phyloP scores from a whole-genome alignment of 2,329 filamentous ascomycete species.

The Ambrosiella beaveri region DNA sequence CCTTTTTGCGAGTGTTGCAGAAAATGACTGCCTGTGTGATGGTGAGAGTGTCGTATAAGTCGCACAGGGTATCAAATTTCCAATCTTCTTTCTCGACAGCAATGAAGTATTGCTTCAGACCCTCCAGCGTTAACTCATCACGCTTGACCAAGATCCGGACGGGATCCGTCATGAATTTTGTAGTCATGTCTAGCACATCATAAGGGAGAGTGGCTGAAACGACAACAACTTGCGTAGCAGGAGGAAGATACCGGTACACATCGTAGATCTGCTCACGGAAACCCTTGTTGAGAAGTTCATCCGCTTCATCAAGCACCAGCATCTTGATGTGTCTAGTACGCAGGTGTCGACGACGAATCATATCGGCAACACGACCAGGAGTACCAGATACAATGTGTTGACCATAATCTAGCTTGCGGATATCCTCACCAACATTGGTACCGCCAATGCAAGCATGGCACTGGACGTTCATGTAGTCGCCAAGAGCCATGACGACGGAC shows the following conservation, averaged over 20 bases:
- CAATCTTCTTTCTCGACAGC: constrained; percentile 98
- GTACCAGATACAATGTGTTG: constrained; percentile 97
- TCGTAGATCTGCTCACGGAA: constrained; percentile 99
- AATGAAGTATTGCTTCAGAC: constrained; percentile 97
- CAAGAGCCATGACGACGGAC: constrained; percentile 97
- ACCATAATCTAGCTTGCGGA: constrained; percentile 90
- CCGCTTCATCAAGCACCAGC: constrained; percentile 44
- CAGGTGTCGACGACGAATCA: constrained; percentile 40
- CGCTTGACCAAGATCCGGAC: constrained; percentile 95
- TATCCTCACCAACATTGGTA: constrained; percentile 95
- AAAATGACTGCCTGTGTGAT: constrained; percentile 99
- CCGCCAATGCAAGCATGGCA: constrained; percentile 98
- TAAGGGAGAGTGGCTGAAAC: constrained; percentile 93
- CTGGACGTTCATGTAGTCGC: constrained; percentile 99
- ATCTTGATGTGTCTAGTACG: constrained; percentile 47
- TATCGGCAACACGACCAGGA: constrained; percentile 70
- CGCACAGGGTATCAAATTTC: constrained; percentile 98
- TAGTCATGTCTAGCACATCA: constrained; percentile 97
- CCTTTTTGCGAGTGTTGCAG: constrained; percentile 97
- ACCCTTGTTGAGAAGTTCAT: constrained; percentile 65
- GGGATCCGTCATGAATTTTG: constrained; percentile 98
- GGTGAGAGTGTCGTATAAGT: constrained; percentile 95
- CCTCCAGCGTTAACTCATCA: constrained; percentile 94
- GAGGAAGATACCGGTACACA: constrained; percentile 90
- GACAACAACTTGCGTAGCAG: constrained; percentile 94